Evolutionary conservation across 495 filamentous ascomycete species (phyloP).

Genomic region (Darksidea phi): DNA sequence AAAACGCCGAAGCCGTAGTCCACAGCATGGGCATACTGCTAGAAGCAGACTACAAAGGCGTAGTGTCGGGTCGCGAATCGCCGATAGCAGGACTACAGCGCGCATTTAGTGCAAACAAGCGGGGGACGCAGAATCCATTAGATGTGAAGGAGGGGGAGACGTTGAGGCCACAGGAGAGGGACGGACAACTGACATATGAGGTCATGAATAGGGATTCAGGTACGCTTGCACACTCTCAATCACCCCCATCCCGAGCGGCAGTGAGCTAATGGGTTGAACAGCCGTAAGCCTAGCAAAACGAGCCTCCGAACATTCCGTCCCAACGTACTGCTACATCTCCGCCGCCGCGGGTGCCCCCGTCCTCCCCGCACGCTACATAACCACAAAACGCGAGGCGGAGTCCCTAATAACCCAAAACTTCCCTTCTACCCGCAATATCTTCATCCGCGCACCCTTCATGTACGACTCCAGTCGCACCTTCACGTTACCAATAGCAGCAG

Average conservation of each 20-base stretch:
- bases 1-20: constrained; percentile 76
- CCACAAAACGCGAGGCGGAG: constrained; percentile 90
- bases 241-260: no score
- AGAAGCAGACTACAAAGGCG: constrained; percentile 96
- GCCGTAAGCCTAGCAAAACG: constrained; percentile 84
- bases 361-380: constrained; percentile 81
- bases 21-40: constrained; percentile 95
- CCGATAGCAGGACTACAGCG: constrained; percentile 69
- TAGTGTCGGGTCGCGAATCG: constrained; percentile 76
- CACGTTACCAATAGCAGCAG: constrained; percentile 78
- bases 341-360: constrained; percentile 82
- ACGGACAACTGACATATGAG: constrained; percentile 89
- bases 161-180: constrained; percentile 61
- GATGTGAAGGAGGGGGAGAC: constrained; percentile 55
- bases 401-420: constrained; percentile 68
- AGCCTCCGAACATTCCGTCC: constrained; percentile 60
- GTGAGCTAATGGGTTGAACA: no score
- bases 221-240: no score
- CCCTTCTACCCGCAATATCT: constrained; percentile 72
- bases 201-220: constrained; percentile 91
- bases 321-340: constrained; percentile 80
- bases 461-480: constrained; percentile 79
- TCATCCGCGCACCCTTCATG: constrained; percentile 82
- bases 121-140: constrained; percentile 67
- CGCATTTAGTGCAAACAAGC: constrained; percentile 69